Conservation (phyloP, 2,329 filamentous ascomycete genomes). For the Thielaviopsis ethacetica region DNA sequence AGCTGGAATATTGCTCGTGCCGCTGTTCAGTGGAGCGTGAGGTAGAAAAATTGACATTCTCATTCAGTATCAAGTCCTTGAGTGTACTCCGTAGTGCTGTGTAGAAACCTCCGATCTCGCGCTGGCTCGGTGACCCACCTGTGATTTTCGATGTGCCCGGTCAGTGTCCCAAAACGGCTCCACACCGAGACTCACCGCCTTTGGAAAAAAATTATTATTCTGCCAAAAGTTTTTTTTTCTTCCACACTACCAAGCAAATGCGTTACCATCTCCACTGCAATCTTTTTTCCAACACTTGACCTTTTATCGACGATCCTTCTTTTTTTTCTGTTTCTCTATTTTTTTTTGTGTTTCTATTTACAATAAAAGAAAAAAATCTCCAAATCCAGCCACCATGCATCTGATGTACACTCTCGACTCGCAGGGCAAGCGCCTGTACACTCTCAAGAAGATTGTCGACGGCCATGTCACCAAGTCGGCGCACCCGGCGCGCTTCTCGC, state of each 20-base stretch:
- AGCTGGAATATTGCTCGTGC: neutral
- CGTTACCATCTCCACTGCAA: conserved; percentile 9
- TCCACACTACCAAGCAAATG: conserved; percentile 1
- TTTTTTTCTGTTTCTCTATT: neutral
- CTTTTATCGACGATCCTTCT: neutral
- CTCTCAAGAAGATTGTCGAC: conserved; percentile 74
- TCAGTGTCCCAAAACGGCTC: neutral
- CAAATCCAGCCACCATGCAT: conserved; percentile 31
- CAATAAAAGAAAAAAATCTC: neutral
- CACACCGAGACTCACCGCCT: conserved; percentile 9
- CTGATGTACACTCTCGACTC: conserved; percentile 70
- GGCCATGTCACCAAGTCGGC: conserved; percentile 88
- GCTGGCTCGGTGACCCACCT: neutral
- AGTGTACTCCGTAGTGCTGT: neutral
- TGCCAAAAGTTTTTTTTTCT: conserved; percentile 6
- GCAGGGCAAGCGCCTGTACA: conserved; percentile 80
- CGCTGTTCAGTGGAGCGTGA: too few species aligned
- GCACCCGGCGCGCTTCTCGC: conserved; percentile 90
- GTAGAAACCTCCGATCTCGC: neutral
- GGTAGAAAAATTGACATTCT: neutral
- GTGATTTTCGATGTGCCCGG: neutral
- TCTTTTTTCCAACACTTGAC: neutral
- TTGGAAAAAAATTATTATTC: conserved; percentile 8
- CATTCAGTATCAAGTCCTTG: neutral
- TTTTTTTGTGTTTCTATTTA: neutral